A percentile compares a stretch with the other conserved stretches of the same genome.
Evolutionary conservation across 306 rosid species (phyloP).

Genomic region (Quercus berberidifolia): DNA sequence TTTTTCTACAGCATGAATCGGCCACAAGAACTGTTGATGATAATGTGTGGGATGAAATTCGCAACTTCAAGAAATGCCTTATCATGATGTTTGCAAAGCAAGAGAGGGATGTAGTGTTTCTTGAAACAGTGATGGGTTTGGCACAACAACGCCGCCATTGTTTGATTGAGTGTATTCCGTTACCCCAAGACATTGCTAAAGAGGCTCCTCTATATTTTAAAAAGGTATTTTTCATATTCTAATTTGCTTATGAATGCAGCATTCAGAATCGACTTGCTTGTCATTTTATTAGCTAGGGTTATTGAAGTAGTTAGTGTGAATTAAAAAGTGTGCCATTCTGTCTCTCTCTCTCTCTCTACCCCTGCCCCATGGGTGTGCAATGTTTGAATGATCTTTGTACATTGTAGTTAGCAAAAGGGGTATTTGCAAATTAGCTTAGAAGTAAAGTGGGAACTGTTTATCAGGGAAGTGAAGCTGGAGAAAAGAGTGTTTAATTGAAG

Average conservation of each 20-base stretch:
- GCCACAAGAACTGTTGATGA: constrained; percentile 81
- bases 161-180: constrained; percentile 80
- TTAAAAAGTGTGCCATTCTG: background rate
- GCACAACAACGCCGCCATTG: constrained; percentile 80
- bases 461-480: background rate
- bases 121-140: constrained; percentile 88
- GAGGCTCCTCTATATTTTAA: constrained; percentile 89
- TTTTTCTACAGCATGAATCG: constrained; percentile 68
- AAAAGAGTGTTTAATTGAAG: background rate
- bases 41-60: constrained; percentile 75
- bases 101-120: constrained; percentile 87
- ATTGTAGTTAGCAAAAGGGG: background rate
- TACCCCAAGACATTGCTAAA: constrained; percentile 68
- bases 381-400: background rate
- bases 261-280: background rate
- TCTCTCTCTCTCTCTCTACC: no score
- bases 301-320: background rate
- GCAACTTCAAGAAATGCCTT: constrained; percentile 94
- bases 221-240: constrained; percentile 49
- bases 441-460: background rate
- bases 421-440: background rate
- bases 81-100: constrained; percentile 90
- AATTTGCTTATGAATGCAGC: background rate
- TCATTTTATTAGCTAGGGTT: background rate
- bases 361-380: background rate